These are phyloP conservation scores for Saccharomycopsis javanensis DNA, from an alignment of 805 yeast species.

Conservation along the genomic window DNA sequence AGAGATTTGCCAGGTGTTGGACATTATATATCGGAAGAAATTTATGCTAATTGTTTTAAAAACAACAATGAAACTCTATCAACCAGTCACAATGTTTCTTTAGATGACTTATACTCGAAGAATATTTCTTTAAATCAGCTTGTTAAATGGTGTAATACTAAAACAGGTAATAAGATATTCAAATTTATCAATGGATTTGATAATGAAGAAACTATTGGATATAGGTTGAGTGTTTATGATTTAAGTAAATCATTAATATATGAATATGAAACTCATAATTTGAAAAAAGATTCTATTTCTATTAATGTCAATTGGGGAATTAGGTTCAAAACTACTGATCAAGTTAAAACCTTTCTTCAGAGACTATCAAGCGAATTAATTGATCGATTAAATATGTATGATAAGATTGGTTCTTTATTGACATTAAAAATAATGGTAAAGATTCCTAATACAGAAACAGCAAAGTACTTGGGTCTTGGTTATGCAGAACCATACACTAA, in stretches of 20 bases:
- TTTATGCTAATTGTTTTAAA: background rate
- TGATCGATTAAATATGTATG: constrained; percentile 37
- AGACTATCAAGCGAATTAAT: constrained; percentile 51
- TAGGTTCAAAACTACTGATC: constrained; percentile 49
- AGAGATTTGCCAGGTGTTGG: constrained; percentile 38
- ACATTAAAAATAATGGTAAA: constrained; percentile 54
- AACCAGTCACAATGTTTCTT: constrained; percentile 18
- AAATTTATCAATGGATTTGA: constrained; percentile 63
- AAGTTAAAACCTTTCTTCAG: constrained; percentile 56
- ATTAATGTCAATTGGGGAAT: constrained; percentile 91
- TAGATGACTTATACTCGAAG: constrained; percentile 47
- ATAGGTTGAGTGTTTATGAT: constrained; percentile 25
- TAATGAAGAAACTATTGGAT: constrained; percentile 41
- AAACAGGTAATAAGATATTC: constrained; percentile 56
- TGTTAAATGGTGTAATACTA: constrained; percentile 49
- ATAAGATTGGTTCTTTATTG: constrained; percentile 44
- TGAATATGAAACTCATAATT: constrained; percentile 25
- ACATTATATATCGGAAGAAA: constrained; percentile 9
- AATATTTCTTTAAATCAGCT: constrained; percentile 29
- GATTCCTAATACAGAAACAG: constrained; percentile 64
- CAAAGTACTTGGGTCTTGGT: constrained; percentile 82
- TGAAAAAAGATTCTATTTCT: constrained; percentile 66
- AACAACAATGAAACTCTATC: too few relatives aligned
- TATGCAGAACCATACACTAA: constrained; percentile 55
- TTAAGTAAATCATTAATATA: constrained; percentile 6